A percentile compares a stretch with the other conserved stretches of the same genome.
phyloP scores from a whole-genome alignment of 2,329 filamentous ascomycete species.

The Albifimbria verrucaria region DNA sequence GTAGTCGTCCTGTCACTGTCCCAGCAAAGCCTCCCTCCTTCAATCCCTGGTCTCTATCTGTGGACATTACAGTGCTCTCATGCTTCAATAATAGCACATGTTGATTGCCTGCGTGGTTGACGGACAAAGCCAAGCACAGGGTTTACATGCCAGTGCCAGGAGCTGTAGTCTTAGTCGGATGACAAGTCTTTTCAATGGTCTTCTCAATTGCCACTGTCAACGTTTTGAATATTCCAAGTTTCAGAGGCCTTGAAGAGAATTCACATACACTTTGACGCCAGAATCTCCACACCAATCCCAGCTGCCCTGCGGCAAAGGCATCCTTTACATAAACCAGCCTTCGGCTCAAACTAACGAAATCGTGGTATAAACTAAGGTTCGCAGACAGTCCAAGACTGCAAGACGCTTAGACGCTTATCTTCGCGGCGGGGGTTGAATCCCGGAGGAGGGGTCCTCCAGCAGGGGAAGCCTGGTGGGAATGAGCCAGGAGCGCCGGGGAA shows the following conservation, averaged over 20 bases:
- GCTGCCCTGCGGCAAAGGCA: background rate
- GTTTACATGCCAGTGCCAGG: too few relatives aligned
- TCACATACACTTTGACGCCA: background rate
- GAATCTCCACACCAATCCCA: background rate
- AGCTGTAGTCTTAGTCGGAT: too few relatives aligned
- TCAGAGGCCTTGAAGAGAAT: background rate
- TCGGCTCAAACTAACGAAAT: background rate
- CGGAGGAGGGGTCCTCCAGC: conserved; percentile 53
- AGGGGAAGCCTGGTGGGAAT: conserved; percentile 51
- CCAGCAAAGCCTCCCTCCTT: too few relatives aligned
- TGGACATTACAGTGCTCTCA: too few relatives aligned
- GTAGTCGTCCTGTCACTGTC: too few relatives aligned
- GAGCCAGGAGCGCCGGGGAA: conserved; percentile 39
- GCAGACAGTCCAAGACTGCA: background rate
- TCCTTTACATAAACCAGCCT: background rate
- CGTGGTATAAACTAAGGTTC: conserved; percentile 7
- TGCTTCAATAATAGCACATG: too few relatives aligned
- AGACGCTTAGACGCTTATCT: conserved; percentile 38
- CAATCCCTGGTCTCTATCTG: too few relatives aligned
- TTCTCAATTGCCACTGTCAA: conserved; percentile 8
- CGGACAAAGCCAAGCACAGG: too few relatives aligned
- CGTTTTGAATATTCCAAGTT: background rate
- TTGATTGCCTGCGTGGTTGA: too few relatives aligned
- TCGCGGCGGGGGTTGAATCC: conserved; percentile 75
- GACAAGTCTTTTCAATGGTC: background rate